phyloP scores from a whole-genome alignment of 1,284 basidiomycete genomes.

The Rhodofomes roseus region DNA sequence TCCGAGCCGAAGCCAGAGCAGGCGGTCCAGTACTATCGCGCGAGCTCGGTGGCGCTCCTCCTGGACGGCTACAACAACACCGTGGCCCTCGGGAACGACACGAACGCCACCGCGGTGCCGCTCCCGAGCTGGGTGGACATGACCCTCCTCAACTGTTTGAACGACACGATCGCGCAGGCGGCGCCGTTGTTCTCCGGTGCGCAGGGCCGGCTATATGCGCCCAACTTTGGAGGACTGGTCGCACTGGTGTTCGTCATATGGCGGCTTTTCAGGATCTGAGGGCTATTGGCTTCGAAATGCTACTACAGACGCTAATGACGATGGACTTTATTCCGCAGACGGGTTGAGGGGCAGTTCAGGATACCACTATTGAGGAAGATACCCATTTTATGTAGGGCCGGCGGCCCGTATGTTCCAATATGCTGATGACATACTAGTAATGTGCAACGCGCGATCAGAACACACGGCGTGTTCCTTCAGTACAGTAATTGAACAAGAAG shows the following conservation, averaged over 20 bases:
- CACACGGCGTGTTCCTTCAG: no score
- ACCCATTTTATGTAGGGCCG: not conserved
- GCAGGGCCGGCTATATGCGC: not conserved
- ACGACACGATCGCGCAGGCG: conserved; percentile 50
- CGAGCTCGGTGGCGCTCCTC: conserved; percentile 49
- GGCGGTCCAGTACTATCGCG: conserved; percentile 56
- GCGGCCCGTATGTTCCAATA: no score
- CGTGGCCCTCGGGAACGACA: conserved; percentile 34
- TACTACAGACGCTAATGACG: not conserved
- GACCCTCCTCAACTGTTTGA: conserved; percentile 48
- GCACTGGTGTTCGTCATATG: conserved; percentile 14
- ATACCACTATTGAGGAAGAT: not conserved
- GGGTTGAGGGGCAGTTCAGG: not conserved
- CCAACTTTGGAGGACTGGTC: conserved; percentile 9
- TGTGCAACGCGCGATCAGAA: no score
- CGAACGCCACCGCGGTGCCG: conserved; percentile 42
- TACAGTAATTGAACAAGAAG: no score
- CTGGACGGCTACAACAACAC: conserved; percentile 68
- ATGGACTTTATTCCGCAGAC: not conserved
- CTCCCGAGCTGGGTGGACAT: conserved; percentile 45
- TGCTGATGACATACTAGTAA: no score
- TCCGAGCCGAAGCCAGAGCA: conserved; percentile 45
- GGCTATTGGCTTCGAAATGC: not conserved
- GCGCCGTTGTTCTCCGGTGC: conserved; percentile 36
- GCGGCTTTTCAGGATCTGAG: conserved; percentile 4